Evolutionary conservation across 23 red algal genomes (phyloP).

Genomic region (Gracilaria gracilis): DNA sequence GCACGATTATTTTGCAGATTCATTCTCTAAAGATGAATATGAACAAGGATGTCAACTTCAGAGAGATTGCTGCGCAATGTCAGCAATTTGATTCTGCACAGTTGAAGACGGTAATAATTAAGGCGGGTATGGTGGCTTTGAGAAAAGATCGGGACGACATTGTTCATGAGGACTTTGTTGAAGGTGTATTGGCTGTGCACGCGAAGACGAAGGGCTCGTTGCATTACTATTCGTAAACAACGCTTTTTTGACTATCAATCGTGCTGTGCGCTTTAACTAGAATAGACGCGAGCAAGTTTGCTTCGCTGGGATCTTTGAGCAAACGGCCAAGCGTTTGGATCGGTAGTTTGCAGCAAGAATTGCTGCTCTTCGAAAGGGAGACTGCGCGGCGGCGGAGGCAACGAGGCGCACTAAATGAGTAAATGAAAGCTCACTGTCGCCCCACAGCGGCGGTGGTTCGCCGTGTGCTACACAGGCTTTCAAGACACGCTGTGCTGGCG

Average conservation of each 20-base stretch:
- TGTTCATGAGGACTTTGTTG: slow-evolving; percentile 99
- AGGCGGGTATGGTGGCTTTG: slow-evolving; percentile 94
- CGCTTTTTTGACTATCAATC: too few species aligned
- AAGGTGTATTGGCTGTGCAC: slow-evolving; percentile 94
- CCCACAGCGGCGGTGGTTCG: too few species aligned
- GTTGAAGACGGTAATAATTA: slow-evolving; percentile 96
- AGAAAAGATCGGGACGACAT: slow-evolving; percentile 89
- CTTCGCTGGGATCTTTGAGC: too few species aligned
- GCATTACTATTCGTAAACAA: slow-evolving; percentile 91
- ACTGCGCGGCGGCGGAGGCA: not conserved
- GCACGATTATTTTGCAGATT: slow-evolving; percentile 94
- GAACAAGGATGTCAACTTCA: slow-evolving; percentile 95
- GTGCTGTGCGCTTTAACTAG: not conserved
- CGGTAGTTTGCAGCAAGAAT: too few species aligned
- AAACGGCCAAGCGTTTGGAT: not conserved
- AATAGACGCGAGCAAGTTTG: not conserved
- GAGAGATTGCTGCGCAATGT: slow-evolving; percentile 91
- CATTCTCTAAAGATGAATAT: slow-evolving; percentile 99
- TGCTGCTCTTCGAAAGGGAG: not conserved
- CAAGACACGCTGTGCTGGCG: not conserved
- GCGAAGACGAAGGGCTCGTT: slow-evolving; percentile 98
- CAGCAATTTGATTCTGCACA: slow-evolving; percentile 97
- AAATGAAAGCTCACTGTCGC: not conserved
- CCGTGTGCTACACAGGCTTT: not conserved
- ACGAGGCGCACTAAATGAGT: too few species aligned